A percentile compares a stretch with the other conserved stretches of the same genome.
Evolutionary conservation across 495 filamentous ascomycete species (phyloP).

Genomic region (Darksidea phi): DNA sequence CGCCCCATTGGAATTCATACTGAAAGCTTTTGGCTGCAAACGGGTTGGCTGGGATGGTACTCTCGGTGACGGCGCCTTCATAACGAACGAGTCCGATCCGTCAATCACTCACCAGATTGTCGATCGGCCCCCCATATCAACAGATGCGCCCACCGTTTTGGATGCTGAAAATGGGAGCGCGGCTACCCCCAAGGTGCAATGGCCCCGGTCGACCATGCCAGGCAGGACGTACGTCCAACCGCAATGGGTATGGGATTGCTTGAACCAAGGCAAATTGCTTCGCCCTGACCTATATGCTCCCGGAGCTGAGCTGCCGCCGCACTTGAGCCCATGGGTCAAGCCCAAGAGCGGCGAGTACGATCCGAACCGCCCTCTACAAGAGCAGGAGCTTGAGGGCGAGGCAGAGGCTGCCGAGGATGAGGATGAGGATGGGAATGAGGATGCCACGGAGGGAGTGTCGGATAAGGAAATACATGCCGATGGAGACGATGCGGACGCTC

Average conservation of each 20-base stretch:
- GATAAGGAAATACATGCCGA: slow-evolving; percentile 41
- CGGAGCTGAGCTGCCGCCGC: slow-evolving; percentile 83
- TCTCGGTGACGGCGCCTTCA: slow-evolving; percentile 88
- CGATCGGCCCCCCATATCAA: slow-evolving; percentile 75
- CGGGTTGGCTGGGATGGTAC: slow-evolving; percentile 90
- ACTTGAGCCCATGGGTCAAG: slow-evolving; percentile 96
- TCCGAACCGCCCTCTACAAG: slow-evolving; percentile 72
- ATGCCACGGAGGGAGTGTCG: slow-evolving; percentile 48
- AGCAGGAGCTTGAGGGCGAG: slow-evolving; percentile 77
- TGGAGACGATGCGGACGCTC: slow-evolving; percentile 31
- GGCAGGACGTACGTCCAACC: slow-evolving; percentile 91
- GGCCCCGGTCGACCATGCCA: slow-evolving; percentile 67
- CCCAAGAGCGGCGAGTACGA: slow-evolving; percentile 80
- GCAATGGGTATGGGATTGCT: slow-evolving; percentile 96
- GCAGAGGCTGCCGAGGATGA: slow-evolving; percentile 68
- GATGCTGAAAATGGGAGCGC: slow-evolving; percentile 45
- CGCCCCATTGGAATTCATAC: slow-evolving; percentile 87
- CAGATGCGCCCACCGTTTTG: slow-evolving; percentile 47
- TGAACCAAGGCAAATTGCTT: slow-evolving; percentile 86
- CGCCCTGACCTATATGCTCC: slow-evolving; percentile 85
- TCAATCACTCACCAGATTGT: slow-evolving; percentile 95
- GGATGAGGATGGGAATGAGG: slow-evolving; percentile 58
- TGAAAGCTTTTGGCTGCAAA: slow-evolving; percentile 93
- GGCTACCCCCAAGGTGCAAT: slow-evolving; percentile 27
- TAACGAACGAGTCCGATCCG: slow-evolving; percentile 78